These are phyloP conservation scores for Tetraselmis striata DNA, from an alignment of 139 green algal species.

Conservation along the genomic window DNA sequence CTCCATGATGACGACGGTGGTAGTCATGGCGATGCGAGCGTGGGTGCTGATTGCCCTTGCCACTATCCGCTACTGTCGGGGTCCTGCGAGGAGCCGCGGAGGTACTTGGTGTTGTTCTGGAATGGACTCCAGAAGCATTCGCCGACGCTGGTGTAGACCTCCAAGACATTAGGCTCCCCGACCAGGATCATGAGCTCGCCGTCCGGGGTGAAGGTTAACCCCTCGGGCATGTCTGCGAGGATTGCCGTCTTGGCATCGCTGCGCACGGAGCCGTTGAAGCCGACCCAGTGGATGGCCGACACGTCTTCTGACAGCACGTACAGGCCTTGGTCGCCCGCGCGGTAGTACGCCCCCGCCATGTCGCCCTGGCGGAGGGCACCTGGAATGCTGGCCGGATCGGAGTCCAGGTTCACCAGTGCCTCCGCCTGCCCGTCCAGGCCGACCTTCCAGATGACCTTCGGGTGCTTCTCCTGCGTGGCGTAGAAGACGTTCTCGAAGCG, in stretches of 20 bases:
- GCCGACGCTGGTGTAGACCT: neutral
- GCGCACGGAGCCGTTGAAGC: neutral
- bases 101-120: neutral
- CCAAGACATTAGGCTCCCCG: neutral
- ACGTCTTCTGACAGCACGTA: neutral
- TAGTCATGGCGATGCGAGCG: no score
- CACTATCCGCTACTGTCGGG: no score
- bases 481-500: neutral
- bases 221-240: neutral
- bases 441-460: neutral
- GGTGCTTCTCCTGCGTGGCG: neutral
- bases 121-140: neutral
- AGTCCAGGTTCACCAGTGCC: neutral
- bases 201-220: neutral
- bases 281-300: neutral
- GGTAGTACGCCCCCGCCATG: neutral
- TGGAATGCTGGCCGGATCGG: neutral
- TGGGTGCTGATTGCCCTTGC: no score
- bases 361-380: neutral
- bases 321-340: neutral
- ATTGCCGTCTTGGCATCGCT: neutral
- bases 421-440: neutral
- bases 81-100: neutral
- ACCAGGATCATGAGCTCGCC: neutral
- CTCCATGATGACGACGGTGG: no score